Percentiles rank a stretch among this genome's conserved stretches.
phyloP scores from a whole-genome alignment of 345 rosid species.

The Arabidopsis thaliana region TAIR10.1 NC_003070.9:29502501-29503000 shows the following conservation, averaged over 20 bases:
- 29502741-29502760: constrained; percentile 35
- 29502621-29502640: constrained; percentile 10
- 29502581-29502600: constrained; percentile 19
- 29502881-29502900: constrained; percentile 6
- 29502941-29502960: constrained; percentile 9
- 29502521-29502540: constrained; percentile 10
- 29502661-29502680: neutral
- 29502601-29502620: constrained; percentile 10
- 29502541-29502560: constrained; percentile 19
- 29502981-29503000: constrained; percentile 54
- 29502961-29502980: constrained; percentile 41
- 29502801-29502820: constrained; percentile 57
- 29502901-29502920: constrained; percentile 20
- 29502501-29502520: constrained; percentile 24
- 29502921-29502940: constrained; percentile 19
- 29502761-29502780: constrained; percentile 57
- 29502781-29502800: constrained; percentile 57
- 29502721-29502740: constrained; percentile 43
- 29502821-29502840: constrained; percentile 68
- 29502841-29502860: constrained; percentile 50
- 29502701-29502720: neutral
- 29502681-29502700: neutral
- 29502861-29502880: constrained; percentile 34
- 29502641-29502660: constrained; percentile 20
- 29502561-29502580: neutral